phyloP scores from a whole-genome alignment of 768 basidiomycete genomes.

The Termitomyces sp. region DNA sequence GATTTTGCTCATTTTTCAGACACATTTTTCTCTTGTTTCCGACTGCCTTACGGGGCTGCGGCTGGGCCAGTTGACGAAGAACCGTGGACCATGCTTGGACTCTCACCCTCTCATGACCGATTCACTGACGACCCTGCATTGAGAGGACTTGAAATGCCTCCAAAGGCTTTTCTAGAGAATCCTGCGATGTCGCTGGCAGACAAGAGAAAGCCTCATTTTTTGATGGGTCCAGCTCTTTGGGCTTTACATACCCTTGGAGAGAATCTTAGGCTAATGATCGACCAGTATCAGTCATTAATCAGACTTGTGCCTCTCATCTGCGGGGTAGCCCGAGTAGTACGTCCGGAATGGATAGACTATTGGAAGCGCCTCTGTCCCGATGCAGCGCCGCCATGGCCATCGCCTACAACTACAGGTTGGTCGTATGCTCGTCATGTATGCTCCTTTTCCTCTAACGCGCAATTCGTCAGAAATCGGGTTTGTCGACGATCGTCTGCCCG shows the following conservation, averaged over 20 bases:
- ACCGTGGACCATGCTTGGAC: conserved; percentile 45
- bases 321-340: conserved; percentile 52
- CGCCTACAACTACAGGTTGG: conserved; percentile 36
- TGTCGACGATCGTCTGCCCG: conserved; percentile 66
- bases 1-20: conserved; percentile 54
- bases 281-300: conserved; percentile 49
- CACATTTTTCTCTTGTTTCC: conserved; percentile 46
- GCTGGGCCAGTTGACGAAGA: conserved; percentile 14
- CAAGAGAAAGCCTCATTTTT: conserved; percentile 29
- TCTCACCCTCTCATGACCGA: conserved; percentile 35
- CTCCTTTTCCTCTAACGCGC: not conserved
- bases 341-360: conserved; percentile 89
- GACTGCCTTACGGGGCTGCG: conserved; percentile 21
- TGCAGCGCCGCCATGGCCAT: conserved; percentile 54
- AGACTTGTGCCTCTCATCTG: conserved; percentile 60
- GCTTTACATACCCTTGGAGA: conserved; percentile 79
- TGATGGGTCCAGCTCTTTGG: conserved; percentile 57
- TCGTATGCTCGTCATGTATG: conserved; percentile 2
- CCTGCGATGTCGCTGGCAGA: conserved; percentile 11
- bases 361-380: conserved; percentile 81
- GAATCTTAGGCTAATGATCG: conserved; percentile 52
- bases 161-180: conserved; percentile 16
- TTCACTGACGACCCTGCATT: conserved; percentile 60
- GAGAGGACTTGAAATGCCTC: conserved; percentile 30
- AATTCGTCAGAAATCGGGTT: conserved; percentile 31